Evolutionary conservation across 352 stramenopile genomes (phyloP).

Genomic region (Pythium scleroteichum): DNA sequence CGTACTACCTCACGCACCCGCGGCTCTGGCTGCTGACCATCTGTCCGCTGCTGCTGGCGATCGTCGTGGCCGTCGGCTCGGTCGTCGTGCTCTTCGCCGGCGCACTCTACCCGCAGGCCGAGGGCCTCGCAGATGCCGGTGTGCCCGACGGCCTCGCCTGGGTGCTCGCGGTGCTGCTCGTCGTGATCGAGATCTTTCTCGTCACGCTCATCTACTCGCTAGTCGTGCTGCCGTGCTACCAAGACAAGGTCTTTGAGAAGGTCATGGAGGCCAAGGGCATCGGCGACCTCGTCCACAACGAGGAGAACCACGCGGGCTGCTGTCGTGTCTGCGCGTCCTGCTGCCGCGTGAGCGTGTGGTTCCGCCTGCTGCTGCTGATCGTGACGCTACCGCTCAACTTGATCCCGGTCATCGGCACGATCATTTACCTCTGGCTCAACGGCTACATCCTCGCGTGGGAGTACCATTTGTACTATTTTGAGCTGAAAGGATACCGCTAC

Average conservation of each 20-base stretch:
- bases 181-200: constrained; percentile 71
- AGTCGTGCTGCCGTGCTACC: constrained; percentile 51
- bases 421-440: constrained; percentile 72
- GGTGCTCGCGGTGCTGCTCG: constrained; percentile 57
- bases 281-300: constrained; percentile 49
- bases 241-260: constrained; percentile 66
- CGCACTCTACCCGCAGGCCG: constrained; percentile 48
- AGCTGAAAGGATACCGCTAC: constrained; percentile 64
- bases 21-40: constrained; percentile 54
- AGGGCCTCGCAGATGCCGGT: constrained; percentile 42
- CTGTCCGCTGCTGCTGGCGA: constrained; percentile 58
- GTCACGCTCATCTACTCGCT: constrained; percentile 72
- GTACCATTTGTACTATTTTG: constrained; percentile 77
- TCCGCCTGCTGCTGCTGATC: constrained; percentile 52
- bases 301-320: constrained; percentile 46
- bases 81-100: constrained; percentile 48
- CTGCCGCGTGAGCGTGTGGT: constrained; percentile 58
- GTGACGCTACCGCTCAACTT: constrained; percentile 70
- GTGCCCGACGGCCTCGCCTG: constrained; percentile 46
- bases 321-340: constrained; percentile 44
- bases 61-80: constrained; percentile 46
- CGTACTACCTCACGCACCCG: constrained; percentile 64
- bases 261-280: constrained; percentile 52
- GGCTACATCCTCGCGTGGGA: constrained; percentile 69
- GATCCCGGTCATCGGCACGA: constrained; percentile 59